These are phyloP conservation scores for Asterochloris sp. DNA, from an alignment of 139 green algal species.

Conservation along the genomic window DNA sequence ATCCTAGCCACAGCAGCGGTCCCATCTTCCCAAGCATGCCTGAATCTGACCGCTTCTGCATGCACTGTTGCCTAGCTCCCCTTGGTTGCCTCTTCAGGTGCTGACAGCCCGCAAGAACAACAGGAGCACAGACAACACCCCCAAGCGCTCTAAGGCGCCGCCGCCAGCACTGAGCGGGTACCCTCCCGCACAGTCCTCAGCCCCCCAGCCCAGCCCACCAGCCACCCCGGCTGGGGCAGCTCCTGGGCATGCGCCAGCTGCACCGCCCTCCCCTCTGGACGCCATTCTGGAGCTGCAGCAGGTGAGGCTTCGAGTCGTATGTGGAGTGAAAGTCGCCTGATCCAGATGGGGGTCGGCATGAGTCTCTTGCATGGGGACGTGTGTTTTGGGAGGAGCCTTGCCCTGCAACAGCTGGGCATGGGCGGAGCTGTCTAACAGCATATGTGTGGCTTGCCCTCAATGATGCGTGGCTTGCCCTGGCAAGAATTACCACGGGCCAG, in stretches of 20 bases:
- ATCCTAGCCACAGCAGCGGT: background rate
- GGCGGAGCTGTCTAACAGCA: background rate
- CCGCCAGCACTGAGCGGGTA: background rate
- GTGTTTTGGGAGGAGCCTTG: background rate
- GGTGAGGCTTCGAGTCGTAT: background rate
- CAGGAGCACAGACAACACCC: background rate
- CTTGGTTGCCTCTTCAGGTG: background rate
- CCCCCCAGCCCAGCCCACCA: background rate
- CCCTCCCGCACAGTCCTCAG: background rate
- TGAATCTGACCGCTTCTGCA: background rate
- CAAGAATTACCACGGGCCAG: background rate
- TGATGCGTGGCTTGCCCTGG: background rate
- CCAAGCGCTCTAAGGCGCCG: background rate
- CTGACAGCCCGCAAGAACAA: slow-evolving; percentile 11
- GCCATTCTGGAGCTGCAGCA: slow-evolving; percentile 18
- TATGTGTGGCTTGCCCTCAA: background rate
- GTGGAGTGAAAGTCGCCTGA: background rate
- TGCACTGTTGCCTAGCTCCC: background rate
- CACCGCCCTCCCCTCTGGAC: slow-evolving; percentile 1
- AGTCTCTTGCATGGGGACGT: background rate
- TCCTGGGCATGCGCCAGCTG: background rate
- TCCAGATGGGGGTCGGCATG: background rate
- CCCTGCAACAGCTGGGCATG: background rate
- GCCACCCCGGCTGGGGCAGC: background rate
- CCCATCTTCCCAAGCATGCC: background rate